These are phyloP conservation scores for Carex myosuroides DNA, from an alignment of 176 grass and related monocot species.

Conservation along the genomic window DNA sequence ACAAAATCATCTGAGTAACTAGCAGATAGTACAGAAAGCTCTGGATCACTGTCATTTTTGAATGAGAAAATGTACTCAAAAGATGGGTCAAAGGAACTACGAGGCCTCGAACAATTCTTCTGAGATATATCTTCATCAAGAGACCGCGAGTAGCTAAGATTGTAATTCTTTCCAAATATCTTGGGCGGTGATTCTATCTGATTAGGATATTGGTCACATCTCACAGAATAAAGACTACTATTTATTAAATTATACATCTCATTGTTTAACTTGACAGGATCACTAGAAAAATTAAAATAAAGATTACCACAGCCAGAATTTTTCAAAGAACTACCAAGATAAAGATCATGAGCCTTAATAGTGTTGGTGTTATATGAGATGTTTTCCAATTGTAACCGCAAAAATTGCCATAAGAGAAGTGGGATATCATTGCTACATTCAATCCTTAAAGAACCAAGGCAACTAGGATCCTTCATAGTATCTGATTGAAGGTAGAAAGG, in stretches of 20 bases:
- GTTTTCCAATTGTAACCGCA: background rate
- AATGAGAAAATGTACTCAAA: slow-evolving; percentile 13
- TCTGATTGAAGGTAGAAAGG: background rate
- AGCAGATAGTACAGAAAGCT: background rate
- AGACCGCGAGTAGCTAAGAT: background rate
- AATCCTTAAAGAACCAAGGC: background rate
- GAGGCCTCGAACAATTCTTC: background rate
- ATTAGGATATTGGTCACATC: background rate
- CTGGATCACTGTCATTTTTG: background rate
- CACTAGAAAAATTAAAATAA: background rate
- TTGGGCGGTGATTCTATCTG: background rate
- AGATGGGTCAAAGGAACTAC: background rate
- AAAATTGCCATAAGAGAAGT: background rate
- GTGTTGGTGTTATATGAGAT: background rate
- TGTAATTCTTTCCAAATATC: background rate
- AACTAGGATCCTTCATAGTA: background rate
- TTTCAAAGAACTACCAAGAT: background rate
- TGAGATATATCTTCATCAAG: background rate
- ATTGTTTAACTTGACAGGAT: background rate
- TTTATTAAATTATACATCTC: background rate
- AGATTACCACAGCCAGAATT: background rate
- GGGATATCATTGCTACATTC: background rate
- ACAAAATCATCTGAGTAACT: background rate
- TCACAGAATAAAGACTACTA: background rate
- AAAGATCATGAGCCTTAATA: background rate